Evolutionary conservation across 257 asterid species (phyloP).

Genomic region (Nyctanthes arbortristis): DNA sequence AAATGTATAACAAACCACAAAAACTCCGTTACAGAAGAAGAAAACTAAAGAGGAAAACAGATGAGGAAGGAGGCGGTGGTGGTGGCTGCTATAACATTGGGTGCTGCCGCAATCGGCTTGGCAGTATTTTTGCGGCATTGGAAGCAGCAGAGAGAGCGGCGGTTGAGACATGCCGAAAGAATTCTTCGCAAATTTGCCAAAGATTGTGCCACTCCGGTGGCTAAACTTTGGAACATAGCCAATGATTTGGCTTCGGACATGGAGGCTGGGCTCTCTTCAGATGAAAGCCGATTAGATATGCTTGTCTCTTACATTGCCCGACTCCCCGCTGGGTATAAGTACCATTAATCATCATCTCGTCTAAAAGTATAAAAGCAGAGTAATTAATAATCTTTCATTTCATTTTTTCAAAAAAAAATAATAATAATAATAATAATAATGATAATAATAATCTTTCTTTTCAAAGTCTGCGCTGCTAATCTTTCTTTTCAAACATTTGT

Average conservation of each 20-base stretch:
- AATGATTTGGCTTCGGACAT: slow-evolving; percentile 55
- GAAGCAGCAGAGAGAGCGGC: slow-evolving; percentile 46
- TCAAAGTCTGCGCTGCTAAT: too few species aligned
- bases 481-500: too few species aligned
- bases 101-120: slow-evolving; percentile 40
- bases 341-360: background rate
- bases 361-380: background rate
- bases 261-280: slow-evolving; percentile 43
- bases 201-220: slow-evolving; percentile 61
- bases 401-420: background rate
- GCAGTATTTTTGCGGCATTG: slow-evolving; percentile 41
- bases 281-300: slow-evolving; percentile 38
- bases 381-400: background rate
- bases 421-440: too few species aligned
- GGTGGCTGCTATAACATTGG: slow-evolving; percentile 41
- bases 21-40: background rate
- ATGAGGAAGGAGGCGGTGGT: slow-evolving; percentile 58
- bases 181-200: slow-evolving; percentile 65
- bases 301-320: slow-evolving; percentile 47
- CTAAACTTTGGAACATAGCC: slow-evolving; percentile 57
- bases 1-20: background rate
- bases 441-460: too few species aligned
- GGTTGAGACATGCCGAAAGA: slow-evolving; percentile 49
- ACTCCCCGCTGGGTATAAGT: slow-evolving; percentile 65
- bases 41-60: background rate